phyloP scores from a whole-genome alignment of 129 eudicot genomes.

The Escallonia herrerae region DNA sequence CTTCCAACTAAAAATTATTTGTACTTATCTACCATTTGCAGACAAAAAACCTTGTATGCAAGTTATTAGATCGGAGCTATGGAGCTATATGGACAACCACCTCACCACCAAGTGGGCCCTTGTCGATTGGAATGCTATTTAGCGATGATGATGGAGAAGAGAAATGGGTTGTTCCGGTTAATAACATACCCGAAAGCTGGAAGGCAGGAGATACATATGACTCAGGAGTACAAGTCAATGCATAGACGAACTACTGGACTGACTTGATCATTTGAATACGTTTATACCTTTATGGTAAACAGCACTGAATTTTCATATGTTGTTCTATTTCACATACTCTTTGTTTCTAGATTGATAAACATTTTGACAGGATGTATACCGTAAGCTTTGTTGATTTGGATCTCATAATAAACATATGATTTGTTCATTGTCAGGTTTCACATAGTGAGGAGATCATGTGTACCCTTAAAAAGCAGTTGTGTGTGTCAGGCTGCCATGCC shows the following conservation, averaged over 20 bases:
- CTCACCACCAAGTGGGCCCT: slow-evolving; percentile 63
- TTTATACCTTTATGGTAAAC: slow-evolving; percentile 9
- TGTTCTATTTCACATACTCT: background rate
- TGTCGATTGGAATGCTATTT: slow-evolving; percentile 66
- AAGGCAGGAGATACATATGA: slow-evolving; percentile 73
- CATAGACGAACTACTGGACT: slow-evolving; percentile 9
- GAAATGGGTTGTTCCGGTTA: slow-evolving; percentile 71
- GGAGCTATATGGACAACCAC: slow-evolving; percentile 86
- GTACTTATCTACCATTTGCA: slow-evolving; percentile 12
- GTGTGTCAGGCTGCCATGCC: too few relatives aligned
- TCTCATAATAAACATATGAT: background rate
- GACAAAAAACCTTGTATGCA: slow-evolving; percentile 59
- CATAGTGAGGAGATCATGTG: too few relatives aligned
- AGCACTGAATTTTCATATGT: background rate
- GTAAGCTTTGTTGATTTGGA: background rate
- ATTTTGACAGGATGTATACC: background rate
- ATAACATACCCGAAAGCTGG: slow-evolving; percentile 67
- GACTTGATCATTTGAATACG: slow-evolving; percentile 3
- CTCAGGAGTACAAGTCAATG: slow-evolving; percentile 66
- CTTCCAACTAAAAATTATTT: too few relatives aligned
- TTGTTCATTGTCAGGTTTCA: too few relatives aligned
- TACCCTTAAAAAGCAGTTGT: too few relatives aligned
- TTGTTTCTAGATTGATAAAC: background rate
- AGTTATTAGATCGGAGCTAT: slow-evolving; percentile 57
- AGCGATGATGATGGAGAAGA: slow-evolving; percentile 70